Conservation (phyloP, 83 land plant genomes). For the Thuja plicata region DNA sequence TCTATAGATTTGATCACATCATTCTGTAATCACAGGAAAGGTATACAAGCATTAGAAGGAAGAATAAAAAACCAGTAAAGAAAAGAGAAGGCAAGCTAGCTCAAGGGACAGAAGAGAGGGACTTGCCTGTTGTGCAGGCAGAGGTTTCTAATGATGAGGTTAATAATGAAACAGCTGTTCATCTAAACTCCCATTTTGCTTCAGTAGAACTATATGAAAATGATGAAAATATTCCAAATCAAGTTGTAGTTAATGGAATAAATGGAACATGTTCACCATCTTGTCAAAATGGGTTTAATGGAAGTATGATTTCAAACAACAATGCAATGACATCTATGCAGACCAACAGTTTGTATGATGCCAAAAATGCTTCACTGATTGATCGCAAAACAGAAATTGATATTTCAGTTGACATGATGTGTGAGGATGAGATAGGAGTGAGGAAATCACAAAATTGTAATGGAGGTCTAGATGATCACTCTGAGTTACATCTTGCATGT, state of each 20-base stretch:
- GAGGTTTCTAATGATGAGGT: neutral
- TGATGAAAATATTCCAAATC: neutral
- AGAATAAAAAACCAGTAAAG: neutral
- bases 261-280: neutral
- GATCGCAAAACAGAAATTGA: neutral
- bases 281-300: neutral
- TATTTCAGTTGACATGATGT: neutral
- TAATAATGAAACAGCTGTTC: neutral
- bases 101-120: neutral
- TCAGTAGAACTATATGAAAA: neutral
- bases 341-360: neutral
- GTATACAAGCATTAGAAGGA: neutral
- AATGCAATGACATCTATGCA: neutral
- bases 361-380: neutral
- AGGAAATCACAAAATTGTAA: neutral
- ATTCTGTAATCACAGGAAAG: neutral
- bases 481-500: neutral
- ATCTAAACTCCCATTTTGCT: neutral
- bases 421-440: neutral
- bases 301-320: slow-evolving; percentile 2
- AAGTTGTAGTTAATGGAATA: neutral
- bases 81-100: neutral
- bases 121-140: neutral
- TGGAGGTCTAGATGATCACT: neutral
- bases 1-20: neutral